Evolutionary conservation across 768 basidiomycete genomes (phyloP).

Genomic region (Guyanaporus albipodus): DNA sequence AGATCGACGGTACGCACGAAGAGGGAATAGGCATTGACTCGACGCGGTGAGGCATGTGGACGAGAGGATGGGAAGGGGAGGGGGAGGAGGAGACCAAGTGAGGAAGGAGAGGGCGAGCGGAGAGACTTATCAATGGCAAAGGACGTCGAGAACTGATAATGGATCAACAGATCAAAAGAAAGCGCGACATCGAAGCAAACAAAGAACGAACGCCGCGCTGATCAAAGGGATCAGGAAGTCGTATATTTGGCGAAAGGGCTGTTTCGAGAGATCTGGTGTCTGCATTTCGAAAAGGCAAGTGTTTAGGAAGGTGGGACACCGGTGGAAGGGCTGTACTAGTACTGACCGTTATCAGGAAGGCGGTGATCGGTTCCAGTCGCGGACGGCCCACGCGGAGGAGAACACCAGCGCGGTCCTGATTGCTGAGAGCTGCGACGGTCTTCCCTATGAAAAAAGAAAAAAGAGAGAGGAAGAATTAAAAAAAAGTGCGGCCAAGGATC

Average conservation of each 20-base stretch:
- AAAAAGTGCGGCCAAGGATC: constrained; percentile 12
- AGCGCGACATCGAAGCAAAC: constrained; percentile 31
- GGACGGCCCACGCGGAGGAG: constrained; percentile 23
- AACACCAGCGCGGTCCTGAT: constrained; percentile 18
- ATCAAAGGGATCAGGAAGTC: constrained; percentile 32
- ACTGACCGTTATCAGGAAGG: constrained; percentile 31
- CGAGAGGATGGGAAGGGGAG: constrained; percentile 12
- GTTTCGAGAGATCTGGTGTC: constrained; percentile 33
- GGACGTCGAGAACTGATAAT: constrained; percentile 37
- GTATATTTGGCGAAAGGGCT: constrained; percentile 32
- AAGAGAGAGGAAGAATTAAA: no score
- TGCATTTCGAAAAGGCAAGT: constrained; percentile 27
- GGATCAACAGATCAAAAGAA: constrained; percentile 38
- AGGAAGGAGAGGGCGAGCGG: constrained; percentile 20
- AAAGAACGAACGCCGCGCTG: constrained; percentile 36
- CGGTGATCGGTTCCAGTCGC: constrained; percentile 31
- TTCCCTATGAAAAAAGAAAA: constrained; percentile 28
- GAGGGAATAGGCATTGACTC: constrained; percentile 34
- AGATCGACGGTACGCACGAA: constrained; percentile 30
- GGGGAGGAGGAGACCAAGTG: constrained; percentile 16
- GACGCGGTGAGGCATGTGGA: constrained; percentile 52
- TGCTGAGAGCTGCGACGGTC: constrained; percentile 22
- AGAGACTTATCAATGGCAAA: constrained; percentile 37
- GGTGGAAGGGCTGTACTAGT: constrained; percentile 19
- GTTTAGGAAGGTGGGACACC: constrained; percentile 26